Evolutionary conservation across 2,329 filamentous ascomycete species (phyloP), one percentile per base, ranked within the genome.

Genomic region (Fusarium sp.): DNA sequence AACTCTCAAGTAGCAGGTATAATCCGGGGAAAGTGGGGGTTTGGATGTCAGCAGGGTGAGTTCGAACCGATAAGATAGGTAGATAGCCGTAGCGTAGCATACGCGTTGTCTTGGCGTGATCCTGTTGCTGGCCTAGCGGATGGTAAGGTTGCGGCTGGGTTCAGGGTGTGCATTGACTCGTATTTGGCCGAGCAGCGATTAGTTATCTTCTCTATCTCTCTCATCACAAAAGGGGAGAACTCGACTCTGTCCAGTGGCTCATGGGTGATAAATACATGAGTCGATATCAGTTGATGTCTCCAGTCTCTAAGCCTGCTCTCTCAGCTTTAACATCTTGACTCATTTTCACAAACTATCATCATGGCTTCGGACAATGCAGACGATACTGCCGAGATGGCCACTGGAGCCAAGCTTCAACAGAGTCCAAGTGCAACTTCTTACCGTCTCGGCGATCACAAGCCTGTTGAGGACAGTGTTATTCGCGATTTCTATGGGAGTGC

Each of bases 21-120:
- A 53, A 52, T 52, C 44, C 11, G 56, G 56, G 56, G 56, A 53
- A 59, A 59, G 56, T 59, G 45, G 56, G 56, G 56, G 56, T 59
- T 59, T 50, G 13, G 13, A 14, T 59, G 35, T n/a, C 36, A 29
- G 15, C 55, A 31, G 33, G 13, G 12, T 7, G 33, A 14, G 4
- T 29, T 33, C 11, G 12, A 29, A 5, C 13, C 1, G 56, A 59
- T 59, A 59, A 59, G 56, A 59, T 53, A 59, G 35, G 35, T 13
- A 53, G 56, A 53, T 59, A 59, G 45, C n/a, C 36, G 47, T 50
- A 33, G 47, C 31, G 33, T 52, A 15, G 33, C 7, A 29, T 35
- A 58, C 33, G 42, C 20, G 12, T 52, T 31, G 55, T 20, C 55
- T 33, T 36, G 44, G 55, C 41, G 8, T 22, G 20, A 15, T 47